phyloP scores from a whole-genome alignment of 805 yeast genomes.

The Wickerhamomyces bisporus region DNA sequence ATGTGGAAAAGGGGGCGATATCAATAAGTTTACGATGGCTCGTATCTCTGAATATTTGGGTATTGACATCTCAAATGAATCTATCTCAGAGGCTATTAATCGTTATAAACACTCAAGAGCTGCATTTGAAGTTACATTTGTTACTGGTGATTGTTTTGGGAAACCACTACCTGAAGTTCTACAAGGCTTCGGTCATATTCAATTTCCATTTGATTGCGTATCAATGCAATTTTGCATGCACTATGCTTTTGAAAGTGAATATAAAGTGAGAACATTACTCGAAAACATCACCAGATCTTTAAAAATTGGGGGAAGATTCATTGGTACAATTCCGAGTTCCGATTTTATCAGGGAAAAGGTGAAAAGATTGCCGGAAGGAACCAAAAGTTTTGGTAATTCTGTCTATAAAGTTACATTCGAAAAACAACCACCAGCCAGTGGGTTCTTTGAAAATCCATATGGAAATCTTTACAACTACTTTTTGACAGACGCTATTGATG shows the following conservation, averaged over 20 bases:
- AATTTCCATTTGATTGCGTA: slow-evolving; percentile 81
- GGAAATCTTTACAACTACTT: slow-evolving; percentile 83
- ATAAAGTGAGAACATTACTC: slow-evolving; percentile 66
- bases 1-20: slow-evolving; percentile 98
- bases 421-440: slow-evolving; percentile 70
- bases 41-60: slow-evolving; percentile 77
- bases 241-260: slow-evolving; percentile 87
- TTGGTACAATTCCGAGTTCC: slow-evolving; percentile 93
- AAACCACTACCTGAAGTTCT: slow-evolving; percentile 63
- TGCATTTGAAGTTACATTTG: slow-evolving; percentile 75
- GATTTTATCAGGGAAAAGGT: slow-evolving; percentile 74
- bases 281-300: slow-evolving; percentile 72
- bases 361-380: slow-evolving; percentile 44
- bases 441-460: slow-evolving; percentile 66
- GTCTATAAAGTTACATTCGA: slow-evolving; percentile 79
- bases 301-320: slow-evolving; percentile 77
- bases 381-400: slow-evolving; percentile 76
- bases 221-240: slow-evolving; percentile 91
- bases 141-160: slow-evolving; percentile 90
- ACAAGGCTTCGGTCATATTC: slow-evolving; percentile 58
- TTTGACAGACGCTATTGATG: slow-evolving; percentile 88
- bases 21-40: slow-evolving; percentile 81
- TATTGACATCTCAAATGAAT: slow-evolving; percentile 84
- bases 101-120: slow-evolving; percentile 56
- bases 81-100: slow-evolving; percentile 76